Evolutionary conservation across 2,329 filamentous ascomycete genomes (phyloP).

Genomic region (Septoria linicola): DNA sequence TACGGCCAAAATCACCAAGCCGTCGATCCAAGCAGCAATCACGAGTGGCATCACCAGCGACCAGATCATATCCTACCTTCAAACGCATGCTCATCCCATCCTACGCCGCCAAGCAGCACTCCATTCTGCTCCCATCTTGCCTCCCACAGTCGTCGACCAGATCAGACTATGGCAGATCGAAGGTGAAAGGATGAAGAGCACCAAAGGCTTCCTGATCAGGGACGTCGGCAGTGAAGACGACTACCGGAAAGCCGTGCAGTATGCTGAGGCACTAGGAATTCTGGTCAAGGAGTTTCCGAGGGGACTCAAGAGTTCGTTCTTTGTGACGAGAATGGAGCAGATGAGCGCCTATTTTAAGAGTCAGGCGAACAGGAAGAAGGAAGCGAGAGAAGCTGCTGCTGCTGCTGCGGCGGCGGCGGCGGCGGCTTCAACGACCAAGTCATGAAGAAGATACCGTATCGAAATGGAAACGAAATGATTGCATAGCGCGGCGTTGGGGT

Average conservation of each 20-base stretch:
- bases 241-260: conserved; percentile 67
- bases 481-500: conserved; percentile 27
- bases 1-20: conserved; percentile 83
- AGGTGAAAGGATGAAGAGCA: conserved; percentile 87
- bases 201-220: conserved; percentile 80
- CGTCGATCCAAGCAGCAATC: conserved; percentile 84
- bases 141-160: conserved; percentile 95
- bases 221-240: conserved; percentile 69
- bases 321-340: conserved; percentile 88
- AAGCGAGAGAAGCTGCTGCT: conserved; percentile 24
- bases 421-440: not conserved
- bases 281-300: conserved; percentile 78
- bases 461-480: conserved; percentile 1
- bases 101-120: conserved; percentile 64
- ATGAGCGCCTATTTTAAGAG: conserved; percentile 72
- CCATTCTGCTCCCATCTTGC: conserved; percentile 66
- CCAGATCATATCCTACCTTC: conserved; percentile 91
- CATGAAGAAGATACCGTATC: conserved; percentile 4
- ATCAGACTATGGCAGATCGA: conserved; percentile 97
- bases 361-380: conserved; percentile 47
- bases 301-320: conserved; percentile 71
- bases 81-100: conserved; percentile 90
- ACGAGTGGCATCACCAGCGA: conserved; percentile 87
- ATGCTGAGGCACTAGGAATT: conserved; percentile 89
- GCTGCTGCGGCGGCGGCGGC: conserved; percentile 9